Evolutionary conservation across 148 eudicot genomes (phyloP).

Genomic region (Nyssa sinensis): DNA sequence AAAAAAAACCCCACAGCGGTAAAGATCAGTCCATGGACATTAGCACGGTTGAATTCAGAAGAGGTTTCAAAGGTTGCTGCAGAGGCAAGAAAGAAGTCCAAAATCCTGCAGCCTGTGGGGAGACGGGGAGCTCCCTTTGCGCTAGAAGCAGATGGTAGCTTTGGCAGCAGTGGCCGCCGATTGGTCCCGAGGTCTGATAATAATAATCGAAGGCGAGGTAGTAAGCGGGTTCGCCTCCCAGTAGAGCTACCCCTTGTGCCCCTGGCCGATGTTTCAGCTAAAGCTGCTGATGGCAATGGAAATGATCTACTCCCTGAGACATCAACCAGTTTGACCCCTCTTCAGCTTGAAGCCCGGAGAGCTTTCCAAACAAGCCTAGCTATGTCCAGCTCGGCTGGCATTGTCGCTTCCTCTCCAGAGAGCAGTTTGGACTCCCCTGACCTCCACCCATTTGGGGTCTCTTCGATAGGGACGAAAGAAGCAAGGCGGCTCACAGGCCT

Average conservation of each 20-base stretch:
- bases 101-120: slow-evolving; percentile 71
- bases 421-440: slow-evolving; percentile 94
- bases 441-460: slow-evolving; percentile 57
- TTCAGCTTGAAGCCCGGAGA: slow-evolving; percentile 70
- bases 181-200: slow-evolving; percentile 43
- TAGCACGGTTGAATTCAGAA: slow-evolving; percentile 88
- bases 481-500: slow-evolving; percentile 51
- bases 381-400: slow-evolving; percentile 41
- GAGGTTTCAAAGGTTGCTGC: slow-evolving; percentile 94
- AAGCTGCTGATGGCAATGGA: slow-evolving; percentile 22
- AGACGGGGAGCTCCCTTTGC: slow-evolving; percentile 38
- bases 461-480: slow-evolving; percentile 68
- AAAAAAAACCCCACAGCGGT: slow-evolving; percentile 76
- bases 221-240: slow-evolving; percentile 63
- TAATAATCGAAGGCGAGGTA: slow-evolving; percentile 50
- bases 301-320: slow-evolving; percentile 32
- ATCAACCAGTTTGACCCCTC: slow-evolving; percentile 59
- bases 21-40: slow-evolving; percentile 95
- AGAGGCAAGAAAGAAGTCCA: slow-evolving; percentile 92
- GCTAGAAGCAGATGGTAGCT: slow-evolving; percentile 45
- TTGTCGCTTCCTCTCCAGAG: slow-evolving; percentile 77
- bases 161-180: slow-evolving; percentile 55
- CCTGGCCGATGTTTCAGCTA: too few relatives aligned
- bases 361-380: slow-evolving; percentile 52
- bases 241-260: slow-evolving; percentile 44